Base-by-base conservation (phyloP, 2,329 filamentous ascomycete species). In the Sclerotinia sclerotiorum region DNA sequence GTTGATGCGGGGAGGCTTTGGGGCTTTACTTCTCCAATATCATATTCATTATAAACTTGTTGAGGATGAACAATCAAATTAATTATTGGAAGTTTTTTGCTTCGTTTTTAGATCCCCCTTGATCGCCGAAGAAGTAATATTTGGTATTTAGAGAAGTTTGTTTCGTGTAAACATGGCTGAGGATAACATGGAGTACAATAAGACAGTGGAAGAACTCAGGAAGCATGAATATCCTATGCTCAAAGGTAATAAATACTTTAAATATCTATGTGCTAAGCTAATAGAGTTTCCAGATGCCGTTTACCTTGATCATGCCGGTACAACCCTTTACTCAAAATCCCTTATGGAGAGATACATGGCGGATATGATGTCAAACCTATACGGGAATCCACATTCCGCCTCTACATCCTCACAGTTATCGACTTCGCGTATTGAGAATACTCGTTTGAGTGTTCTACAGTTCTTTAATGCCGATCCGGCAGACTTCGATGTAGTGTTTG, bases 241-340 rank as follows among this genome's bases (percentile, higher is more conserved):
- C 55, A 81, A 85, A 80, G 88, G 90, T 89, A 76, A 35, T 35
- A 8, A 35, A 35, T 10, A 35, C 10, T 68, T 69, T 2, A 11
- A 11, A 39, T 19, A 61, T 19, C 5, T 35, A 39, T 39, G 3
- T 27, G 15, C 44, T n/a, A 60, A 61, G 39, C 69, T 71, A 19
- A 73, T 56, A 51, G 29, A 21, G 2, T 21, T 48, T 35, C 13
- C 39, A 77, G 75, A 74, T 72, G 70, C 71, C 11, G 69, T 75
- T 21, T 98, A 97, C 78, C 88, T 98, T 68, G 94, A 98, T 75
- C 94, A 98, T 89, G 93, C 93, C 0, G 94, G 93, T n/a, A 92
- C 92, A n/a, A 94, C 94, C 0, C 82, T 91, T 0, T 92, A 91
- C 76, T 83, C 93, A 54, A 94, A 90, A 78, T 93, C 91, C 42